These are phyloP conservation scores for Lobulomyces angularis DNA, from an alignment of 192 early-diverging fungal genomes.

Conservation along the genomic window DNA sequence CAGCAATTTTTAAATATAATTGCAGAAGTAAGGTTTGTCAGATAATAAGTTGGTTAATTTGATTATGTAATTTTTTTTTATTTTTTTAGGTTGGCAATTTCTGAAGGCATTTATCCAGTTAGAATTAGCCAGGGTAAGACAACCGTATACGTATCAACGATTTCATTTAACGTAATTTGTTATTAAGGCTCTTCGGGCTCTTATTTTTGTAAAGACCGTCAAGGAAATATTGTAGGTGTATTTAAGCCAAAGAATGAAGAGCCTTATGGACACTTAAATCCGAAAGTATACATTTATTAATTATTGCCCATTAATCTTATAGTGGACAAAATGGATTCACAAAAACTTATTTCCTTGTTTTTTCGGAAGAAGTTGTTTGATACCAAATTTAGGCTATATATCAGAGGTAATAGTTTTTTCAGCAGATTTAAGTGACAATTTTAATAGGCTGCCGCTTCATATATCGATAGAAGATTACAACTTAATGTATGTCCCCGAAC, in stretches of 20 bases:
- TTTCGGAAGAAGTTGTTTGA: constrained; percentile 76
- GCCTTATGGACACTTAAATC: constrained; percentile 55
- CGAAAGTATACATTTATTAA: too few species aligned
- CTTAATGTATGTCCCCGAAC: constrained; percentile 73
- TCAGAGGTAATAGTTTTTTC: too few species aligned
- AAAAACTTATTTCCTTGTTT: constrained; percentile 75
- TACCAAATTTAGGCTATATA: constrained; percentile 80
- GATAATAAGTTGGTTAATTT: too few species aligned
- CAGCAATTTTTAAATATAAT: constrained; percentile 23
- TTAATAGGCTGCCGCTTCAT: constrained; percentile 75
- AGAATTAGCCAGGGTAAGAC: constrained; percentile 32
- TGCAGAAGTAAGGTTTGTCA: constrained; percentile 24
- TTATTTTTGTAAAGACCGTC: constrained; percentile 72
- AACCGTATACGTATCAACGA: too few species aligned
- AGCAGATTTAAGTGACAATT: too few species aligned
- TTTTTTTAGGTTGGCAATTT: constrained; percentile 32
- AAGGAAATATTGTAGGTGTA: constrained; percentile 68
- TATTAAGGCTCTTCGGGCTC: constrained; percentile 84
- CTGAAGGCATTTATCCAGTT: constrained; percentile 30
- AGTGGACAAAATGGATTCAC: constrained; percentile 91
- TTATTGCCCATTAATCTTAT: constrained; percentile 56
- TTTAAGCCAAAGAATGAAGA: constrained; percentile 73
- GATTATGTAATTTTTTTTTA: too few species aligned
- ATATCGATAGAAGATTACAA: constrained; percentile 61
- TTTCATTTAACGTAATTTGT: too few species aligned